phyloP scores from a whole-genome alignment of 371 early-diverging fungal genomes.

The Circinella minor region DNA sequence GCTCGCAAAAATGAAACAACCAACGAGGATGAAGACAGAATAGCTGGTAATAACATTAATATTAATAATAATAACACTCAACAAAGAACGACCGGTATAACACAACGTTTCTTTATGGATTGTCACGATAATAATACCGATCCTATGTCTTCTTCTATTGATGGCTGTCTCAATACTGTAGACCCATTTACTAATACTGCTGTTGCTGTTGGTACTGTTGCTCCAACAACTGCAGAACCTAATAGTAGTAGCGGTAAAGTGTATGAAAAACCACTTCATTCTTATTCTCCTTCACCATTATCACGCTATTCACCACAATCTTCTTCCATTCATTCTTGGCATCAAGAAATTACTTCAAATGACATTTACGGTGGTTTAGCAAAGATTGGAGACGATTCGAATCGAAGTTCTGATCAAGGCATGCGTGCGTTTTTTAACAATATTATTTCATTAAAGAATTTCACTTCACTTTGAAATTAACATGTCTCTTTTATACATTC shows the following conservation, averaged over 20 bases:
- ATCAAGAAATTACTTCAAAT: not conserved
- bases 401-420: not conserved
- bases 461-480: not conserved
- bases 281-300: not conserved
- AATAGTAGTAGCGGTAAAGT: slow-evolving; percentile 1
- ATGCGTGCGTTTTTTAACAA: not conserved
- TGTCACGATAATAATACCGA: slow-evolving; percentile 4
- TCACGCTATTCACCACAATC: not conserved
- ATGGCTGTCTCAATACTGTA: not conserved
- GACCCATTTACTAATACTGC: not conserved
- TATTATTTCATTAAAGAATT: not conserved
- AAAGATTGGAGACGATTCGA: slow-evolving; percentile 1
- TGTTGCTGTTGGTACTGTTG: not conserved
- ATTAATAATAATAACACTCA: too few species aligned
- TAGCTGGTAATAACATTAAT: not conserved
- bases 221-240: not conserved
- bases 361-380: slow-evolving; percentile 1
- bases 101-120: slow-evolving; percentile 5
- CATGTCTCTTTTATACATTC: not conserved
- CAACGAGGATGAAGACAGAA: not conserved
- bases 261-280: not conserved
- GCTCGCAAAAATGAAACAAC: not conserved
- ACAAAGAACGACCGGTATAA: not conserved
- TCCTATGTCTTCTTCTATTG: slow-evolving; percentile 9
- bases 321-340: not conserved